These are phyloP conservation scores for Dactylis glomerata DNA, from an alignment of 176 grass and related monocot genomes.

Conservation along the genomic window DNA sequence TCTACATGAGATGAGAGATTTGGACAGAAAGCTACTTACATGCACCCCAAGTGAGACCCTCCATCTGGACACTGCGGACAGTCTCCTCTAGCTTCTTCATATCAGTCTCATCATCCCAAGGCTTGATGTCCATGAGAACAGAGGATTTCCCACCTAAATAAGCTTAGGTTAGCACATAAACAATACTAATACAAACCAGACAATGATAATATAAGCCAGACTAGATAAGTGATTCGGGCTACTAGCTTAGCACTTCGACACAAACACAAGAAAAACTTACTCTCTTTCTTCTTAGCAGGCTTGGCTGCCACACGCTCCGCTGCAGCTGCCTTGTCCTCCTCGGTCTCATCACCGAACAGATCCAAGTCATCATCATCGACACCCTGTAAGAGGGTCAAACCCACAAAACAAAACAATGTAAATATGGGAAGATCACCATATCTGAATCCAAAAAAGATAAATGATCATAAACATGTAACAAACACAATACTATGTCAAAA, in stretches of 20 bases:
- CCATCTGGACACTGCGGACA: conserved; percentile 71
- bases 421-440: background rate
- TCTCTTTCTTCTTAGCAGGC: conserved; percentile 84
- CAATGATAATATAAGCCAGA: background rate
- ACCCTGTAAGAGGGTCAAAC: conserved; percentile 12
- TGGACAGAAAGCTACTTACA: conserved; percentile 29
- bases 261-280: conserved; percentile 19
- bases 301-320: conserved; percentile 57
- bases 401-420: background rate
- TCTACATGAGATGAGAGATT: background rate
- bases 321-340: conserved; percentile 69
- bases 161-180: conserved; percentile 4
- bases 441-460: background rate
- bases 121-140: conserved; percentile 85
- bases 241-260: background rate
- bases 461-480: too few relatives aligned
- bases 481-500: too few relatives aligned
- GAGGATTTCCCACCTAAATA: conserved; percentile 86
- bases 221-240: background rate
- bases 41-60: conserved; percentile 92
- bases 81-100: conserved; percentile 96
- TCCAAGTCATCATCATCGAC: conserved; percentile 60
- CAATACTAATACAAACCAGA: background rate
- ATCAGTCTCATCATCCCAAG: conserved; percentile 97
- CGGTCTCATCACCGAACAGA: conserved; percentile 71